These are phyloP conservation scores for Aspergillus coremiiformis DNA, from an alignment of 495 filamentous ascomycete genomes.

Conservation along the genomic window DNA sequence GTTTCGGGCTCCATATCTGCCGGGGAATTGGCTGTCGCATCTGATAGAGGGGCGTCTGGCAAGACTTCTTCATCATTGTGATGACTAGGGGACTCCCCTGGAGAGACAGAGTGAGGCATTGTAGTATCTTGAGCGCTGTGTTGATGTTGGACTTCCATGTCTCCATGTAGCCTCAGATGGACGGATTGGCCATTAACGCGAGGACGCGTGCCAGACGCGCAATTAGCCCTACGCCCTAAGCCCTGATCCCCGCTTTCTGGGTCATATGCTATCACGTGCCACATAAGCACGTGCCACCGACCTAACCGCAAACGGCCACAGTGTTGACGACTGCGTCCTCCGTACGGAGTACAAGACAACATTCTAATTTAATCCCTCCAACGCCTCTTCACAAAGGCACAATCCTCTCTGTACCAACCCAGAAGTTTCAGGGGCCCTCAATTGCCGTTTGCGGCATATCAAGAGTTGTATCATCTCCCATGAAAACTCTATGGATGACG, in stretches of 20 bases:
- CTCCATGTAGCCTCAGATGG: not conserved
- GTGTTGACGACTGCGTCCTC: not conserved
- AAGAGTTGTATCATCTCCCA: not conserved
- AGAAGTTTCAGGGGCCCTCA: not conserved
- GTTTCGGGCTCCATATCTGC: conserved; percentile 16
- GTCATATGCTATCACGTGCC: not conserved
- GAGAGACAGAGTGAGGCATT: conserved; percentile 50
- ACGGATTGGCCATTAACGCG: conserved; percentile 20
- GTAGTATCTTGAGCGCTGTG: conserved; percentile 3
- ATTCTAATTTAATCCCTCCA: not conserved
- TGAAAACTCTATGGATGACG: conserved; percentile 10
- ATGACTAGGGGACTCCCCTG: conserved; percentile 21
- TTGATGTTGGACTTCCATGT: not conserved
- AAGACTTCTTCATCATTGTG: conserved; percentile 30
- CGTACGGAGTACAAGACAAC: not conserved
- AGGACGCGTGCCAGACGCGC: conserved; percentile 16
- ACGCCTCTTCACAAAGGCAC: not conserved
- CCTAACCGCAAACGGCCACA: conserved; percentile 18
- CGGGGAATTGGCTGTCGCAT: conserved; percentile 11
- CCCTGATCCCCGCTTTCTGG: not conserved
- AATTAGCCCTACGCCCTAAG: conserved; percentile 18
- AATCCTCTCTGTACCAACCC: not conserved
- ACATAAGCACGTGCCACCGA: not conserved
- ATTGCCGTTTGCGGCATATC: conserved; percentile 11
- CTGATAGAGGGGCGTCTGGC: conserved; percentile 31